Base-by-base conservation (phyloP, 208 protist species). In the Novymonas esmeraldas region DNA sequence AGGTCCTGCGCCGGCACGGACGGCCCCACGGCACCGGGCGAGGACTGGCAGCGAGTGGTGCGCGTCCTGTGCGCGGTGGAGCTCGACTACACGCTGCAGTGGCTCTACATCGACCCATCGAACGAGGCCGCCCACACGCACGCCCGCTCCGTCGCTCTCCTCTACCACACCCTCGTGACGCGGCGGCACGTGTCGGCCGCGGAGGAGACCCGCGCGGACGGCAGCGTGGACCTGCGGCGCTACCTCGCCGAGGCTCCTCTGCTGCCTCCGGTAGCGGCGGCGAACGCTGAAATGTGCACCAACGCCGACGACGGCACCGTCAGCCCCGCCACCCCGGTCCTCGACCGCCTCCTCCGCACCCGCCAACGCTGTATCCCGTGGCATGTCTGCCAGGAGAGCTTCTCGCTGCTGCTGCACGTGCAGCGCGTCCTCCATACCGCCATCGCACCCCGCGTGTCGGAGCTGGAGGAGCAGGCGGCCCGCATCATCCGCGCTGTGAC, bases 91-190 rank as follows among this genome's bases (percentile, higher is more conserved):
- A 73, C 79, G 0, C 46, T 95, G 38, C 81, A 90, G 57, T 92
- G 84, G 83, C 75, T 80, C 63, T 44, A 63, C 34, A 72, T 77
- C 38, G 73, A 90, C 36, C 84, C 84, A n/a, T 82, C 75, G 24
- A 95, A 95, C 73, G 89, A 95, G 70, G 83, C 76, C 29, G 70
- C 86, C 26, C 84, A 79, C 65, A 72, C 82, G 13, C 84, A 95
- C 73, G 73, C 84, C 2, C 79, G 84, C 33, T 71, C 62, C 38
- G 48, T 92, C 24, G 76, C 82, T 1, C 52, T 57, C 6, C 51
- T 92, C 2, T 82, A 79, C 41, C 89, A 92, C 55, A 66, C 65
- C 16, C 44, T 77, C 3, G 26, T 59, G 10, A 45, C 85, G 52
- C 71, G 79, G 0, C 13, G 59, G 28, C 36, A 44, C 57, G 26